phyloP scores from a whole-genome alignment of 345 rosid species.

The Brassica rapa region DNA sequence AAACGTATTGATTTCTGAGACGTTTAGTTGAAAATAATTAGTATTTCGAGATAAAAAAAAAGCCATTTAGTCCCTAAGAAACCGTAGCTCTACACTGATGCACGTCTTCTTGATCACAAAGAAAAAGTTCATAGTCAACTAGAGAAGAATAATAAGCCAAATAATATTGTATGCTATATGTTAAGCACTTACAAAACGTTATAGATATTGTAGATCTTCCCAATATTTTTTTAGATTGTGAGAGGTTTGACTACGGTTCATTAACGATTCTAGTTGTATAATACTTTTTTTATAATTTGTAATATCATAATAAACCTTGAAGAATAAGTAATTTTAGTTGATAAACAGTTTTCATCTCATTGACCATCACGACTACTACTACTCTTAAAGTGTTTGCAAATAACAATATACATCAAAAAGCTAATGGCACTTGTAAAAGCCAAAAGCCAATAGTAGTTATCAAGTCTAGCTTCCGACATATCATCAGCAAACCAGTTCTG shows the following conservation, averaged over 20 bases:
- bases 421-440: slow-evolving; percentile 61
- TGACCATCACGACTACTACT: slow-evolving; percentile 40
- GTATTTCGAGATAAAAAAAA: not conserved
- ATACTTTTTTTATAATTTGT: too few species aligned
- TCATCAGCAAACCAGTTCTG: slow-evolving; percentile 83
- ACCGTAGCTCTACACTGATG: not conserved
- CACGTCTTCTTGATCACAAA: not conserved
- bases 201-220: too few species aligned
- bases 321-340: not conserved
- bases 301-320: too few species aligned
- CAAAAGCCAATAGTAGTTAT: slow-evolving; percentile 80
- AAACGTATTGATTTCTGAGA: not conserved
- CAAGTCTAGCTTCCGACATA: slow-evolving; percentile 79
- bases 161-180: not conserved
- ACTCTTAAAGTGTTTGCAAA: slow-evolving; percentile 58
- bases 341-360: slow-evolving; percentile 21
- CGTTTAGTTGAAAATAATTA: not conserved
- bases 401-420: slow-evolving; percentile 52
- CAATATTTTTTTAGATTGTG: too few species aligned
- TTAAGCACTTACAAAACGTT: not conserved
- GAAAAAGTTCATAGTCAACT: not conserved
- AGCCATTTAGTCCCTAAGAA: not conserved
- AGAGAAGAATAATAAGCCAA: not conserved
- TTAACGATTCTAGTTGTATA: not conserved
- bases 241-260: too few species aligned